Conservation (phyloP, 768 basidiomycete genomes). For the Russula compacta region DNA sequence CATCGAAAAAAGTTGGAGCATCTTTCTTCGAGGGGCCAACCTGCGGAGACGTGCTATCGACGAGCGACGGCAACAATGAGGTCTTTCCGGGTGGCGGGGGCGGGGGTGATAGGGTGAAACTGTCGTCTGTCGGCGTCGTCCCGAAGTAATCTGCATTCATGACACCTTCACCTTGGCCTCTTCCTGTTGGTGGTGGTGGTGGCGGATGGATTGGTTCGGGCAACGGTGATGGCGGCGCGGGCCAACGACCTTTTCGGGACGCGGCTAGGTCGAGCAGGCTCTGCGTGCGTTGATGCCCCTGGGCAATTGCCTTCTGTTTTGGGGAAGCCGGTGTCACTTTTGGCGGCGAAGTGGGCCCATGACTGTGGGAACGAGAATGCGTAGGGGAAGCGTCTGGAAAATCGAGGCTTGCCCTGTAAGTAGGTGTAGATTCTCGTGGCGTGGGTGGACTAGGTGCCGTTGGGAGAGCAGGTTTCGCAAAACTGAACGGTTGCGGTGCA, state of each 20-base stretch:
- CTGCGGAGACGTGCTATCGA: not conserved
- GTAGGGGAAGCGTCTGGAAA: not conserved
- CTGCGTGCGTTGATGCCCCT: slow-evolving; percentile 11
- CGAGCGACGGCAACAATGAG: not conserved
- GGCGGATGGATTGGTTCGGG: slow-evolving; percentile 7
- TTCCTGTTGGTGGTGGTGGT: not conserved
- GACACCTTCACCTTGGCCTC: not conserved
- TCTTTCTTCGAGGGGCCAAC: not conserved
- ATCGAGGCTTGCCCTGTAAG: not conserved
- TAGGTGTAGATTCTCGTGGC: not conserved
- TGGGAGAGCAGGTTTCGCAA: not conserved
- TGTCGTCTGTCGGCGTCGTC: not conserved
- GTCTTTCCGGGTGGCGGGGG: not conserved
- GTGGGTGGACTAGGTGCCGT: slow-evolving; percentile 4
- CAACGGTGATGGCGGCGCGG: slow-evolving; percentile 11
- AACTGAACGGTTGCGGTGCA: not conserved
- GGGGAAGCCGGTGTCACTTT: not conserved
- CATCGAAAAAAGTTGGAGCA: not conserved
- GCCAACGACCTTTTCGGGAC: slow-evolving; percentile 12
- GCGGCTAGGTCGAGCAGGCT: slow-evolving; percentile 14
- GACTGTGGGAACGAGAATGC: not conserved
- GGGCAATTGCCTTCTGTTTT: not conserved
- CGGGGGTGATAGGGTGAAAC: not conserved
- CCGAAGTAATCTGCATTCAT: slow-evolving; percentile 14
- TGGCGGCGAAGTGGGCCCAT: not conserved